phyloP scores from a whole-genome alignment of 768 basidiomycete genomes.

The Lentinula sp. region DNA sequence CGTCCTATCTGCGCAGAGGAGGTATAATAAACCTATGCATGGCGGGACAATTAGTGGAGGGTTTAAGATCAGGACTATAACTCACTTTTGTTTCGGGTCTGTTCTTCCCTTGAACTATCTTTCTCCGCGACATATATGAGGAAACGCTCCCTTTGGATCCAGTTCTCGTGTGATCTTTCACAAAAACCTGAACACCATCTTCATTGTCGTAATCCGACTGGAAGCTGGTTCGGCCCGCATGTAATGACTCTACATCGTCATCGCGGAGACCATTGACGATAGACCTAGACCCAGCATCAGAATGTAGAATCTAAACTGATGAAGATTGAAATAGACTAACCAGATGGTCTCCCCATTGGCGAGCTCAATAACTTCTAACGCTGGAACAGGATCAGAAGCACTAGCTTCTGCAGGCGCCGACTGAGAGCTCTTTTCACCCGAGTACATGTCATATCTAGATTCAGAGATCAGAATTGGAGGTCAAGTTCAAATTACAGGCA shows the following conservation, averaged over 20 bases:
- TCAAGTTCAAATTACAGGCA: conserved; percentile 26
- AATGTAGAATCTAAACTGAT: conserved; percentile 7
- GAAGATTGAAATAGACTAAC: conserved; percentile 32
- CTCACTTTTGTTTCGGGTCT: conserved; percentile 83
- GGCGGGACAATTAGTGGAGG: conserved; percentile 14
- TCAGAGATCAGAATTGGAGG: conserved; percentile 16
- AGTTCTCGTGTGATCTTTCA: conserved; percentile 69
- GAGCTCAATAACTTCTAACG: conserved; percentile 74
- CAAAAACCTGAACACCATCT: conserved; percentile 64
- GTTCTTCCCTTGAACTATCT: conserved; percentile 40
- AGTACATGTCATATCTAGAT: conserved; percentile 74
- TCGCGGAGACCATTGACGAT: conserved; percentile 82
- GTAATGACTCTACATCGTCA: conserved; percentile 64
- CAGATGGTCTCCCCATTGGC: conserved; percentile 88
- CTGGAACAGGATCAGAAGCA: conserved; percentile 36
- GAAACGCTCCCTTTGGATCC: conserved; percentile 64
- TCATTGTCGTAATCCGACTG: conserved; percentile 60
- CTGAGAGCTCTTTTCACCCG: conserved; percentile 39
- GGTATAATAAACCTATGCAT: conserved; percentile 62
- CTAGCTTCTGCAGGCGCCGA: conserved; percentile 20
- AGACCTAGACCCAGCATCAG: conserved; percentile 40
- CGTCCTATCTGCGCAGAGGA: conserved; percentile 75
- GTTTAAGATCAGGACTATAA: conserved; percentile 12
- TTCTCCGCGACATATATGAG: conserved; percentile 59
- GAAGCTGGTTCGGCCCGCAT: conserved; percentile 64